Evolutionary conservation across 2,329 filamentous ascomycete species (phyloP).

Genomic region (Penicillium concentricum): DNA sequence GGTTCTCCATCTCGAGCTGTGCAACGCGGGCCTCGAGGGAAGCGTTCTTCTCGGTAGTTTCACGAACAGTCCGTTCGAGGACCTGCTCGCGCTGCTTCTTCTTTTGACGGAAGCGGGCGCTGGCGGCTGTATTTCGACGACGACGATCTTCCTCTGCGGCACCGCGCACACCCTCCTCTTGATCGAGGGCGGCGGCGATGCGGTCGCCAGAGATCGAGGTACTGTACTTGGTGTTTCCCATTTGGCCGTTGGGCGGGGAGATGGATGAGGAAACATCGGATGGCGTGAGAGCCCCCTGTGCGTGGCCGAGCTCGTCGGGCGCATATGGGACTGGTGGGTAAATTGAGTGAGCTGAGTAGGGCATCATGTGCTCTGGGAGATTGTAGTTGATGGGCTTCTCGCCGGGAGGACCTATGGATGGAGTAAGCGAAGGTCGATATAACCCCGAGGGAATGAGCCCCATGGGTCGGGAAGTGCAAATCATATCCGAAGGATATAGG

Average conservation of each 20-base stretch:
- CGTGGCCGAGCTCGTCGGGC: constrained; percentile 38
- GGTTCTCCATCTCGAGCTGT: constrained; percentile 79
- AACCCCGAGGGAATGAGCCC: constrained; percentile 8
- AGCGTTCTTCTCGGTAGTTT: constrained; percentile 76
- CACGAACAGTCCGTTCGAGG: constrained; percentile 76
- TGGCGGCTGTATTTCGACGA: constrained; percentile 82
- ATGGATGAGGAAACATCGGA: constrained; percentile 45
- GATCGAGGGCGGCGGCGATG: constrained; percentile 51
- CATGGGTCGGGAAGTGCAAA: constrained; percentile 18
- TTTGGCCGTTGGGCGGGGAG: constrained; percentile 40
- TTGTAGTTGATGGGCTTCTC: constrained; percentile 42
- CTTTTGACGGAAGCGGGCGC: constrained; percentile 86
- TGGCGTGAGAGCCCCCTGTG: constrained; percentile 38
- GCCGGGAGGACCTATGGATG: constrained; percentile 21
- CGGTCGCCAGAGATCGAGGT: constrained; percentile 39
- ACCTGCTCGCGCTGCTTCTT: constrained; percentile 94
- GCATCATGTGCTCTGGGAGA: constrained; percentile 39
- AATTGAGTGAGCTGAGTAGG: constrained; percentile 39
- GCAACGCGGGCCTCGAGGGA: constrained; percentile 70
- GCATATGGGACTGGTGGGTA: constrained; percentile 40
- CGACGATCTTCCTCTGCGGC: constrained; percentile 89
- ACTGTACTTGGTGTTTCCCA: constrained; percentile 43
- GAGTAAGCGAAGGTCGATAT: constrained; percentile 25
- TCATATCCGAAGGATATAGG: constrained; percentile 18
- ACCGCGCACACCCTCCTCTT: constrained; percentile 69